A percentile compares a stretch with the other conserved stretches of the same genome.
phyloP scores from a whole-genome alignment of 176 grass and related monocot genomes.

The Lolium rigidum region DNA sequence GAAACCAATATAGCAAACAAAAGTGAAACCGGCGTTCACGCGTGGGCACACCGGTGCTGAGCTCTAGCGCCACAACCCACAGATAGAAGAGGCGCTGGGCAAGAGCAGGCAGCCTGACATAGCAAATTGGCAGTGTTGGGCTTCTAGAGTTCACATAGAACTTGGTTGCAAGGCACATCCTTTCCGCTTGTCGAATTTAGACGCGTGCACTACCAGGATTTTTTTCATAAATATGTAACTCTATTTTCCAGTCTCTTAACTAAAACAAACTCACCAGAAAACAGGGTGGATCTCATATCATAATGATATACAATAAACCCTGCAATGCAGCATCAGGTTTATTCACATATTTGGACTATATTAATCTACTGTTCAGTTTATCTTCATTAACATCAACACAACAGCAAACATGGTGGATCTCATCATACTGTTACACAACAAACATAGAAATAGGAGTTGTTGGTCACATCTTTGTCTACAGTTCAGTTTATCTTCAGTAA shows the following conservation, averaged over 20 bases:
- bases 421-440: background rate
- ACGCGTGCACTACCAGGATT: background rate
- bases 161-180: background rate
- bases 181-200: background rate
- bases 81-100: background rate
- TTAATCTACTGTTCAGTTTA: background rate
- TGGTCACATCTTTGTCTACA: background rate
- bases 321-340: background rate
- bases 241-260: background rate
- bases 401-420: background rate
- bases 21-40: no score
- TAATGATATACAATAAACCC: background rate
- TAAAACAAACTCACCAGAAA: slow-evolving; percentile 6
- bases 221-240: background rate
- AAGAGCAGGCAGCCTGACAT: background rate
- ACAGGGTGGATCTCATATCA: background rate
- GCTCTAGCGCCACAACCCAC: background rate
- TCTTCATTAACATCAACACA: slow-evolving; percentile 13
- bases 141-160: background rate
- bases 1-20: no score
- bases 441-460: background rate
- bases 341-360: background rate
- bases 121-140: background rate
- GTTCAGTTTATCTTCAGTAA: slow-evolving; percentile 6
- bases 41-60: no score